A percentile compares a stretch with the other conserved stretches of the same genome.
phyloP scores from a whole-genome alignment of 768 basidiomycete species.

The Leccinum ochraceum region DNA sequence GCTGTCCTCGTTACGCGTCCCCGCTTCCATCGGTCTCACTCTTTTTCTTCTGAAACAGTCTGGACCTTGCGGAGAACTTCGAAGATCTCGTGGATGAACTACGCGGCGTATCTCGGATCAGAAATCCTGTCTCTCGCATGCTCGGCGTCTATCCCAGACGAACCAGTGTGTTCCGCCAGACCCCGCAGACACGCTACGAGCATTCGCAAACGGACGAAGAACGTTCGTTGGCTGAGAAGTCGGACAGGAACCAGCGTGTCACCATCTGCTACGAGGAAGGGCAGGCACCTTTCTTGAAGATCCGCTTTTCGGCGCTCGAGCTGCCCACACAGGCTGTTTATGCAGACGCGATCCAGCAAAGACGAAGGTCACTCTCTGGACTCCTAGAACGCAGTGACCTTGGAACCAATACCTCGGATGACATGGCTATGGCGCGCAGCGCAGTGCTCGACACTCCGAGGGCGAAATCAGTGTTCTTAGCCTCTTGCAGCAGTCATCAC shows the following conservation, averaged over 20 bases:
- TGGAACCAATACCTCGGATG: constrained; percentile 10
- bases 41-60: constrained; percentile 32
- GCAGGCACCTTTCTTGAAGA: constrained; percentile 47
- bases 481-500: neutral
- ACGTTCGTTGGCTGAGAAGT: constrained; percentile 10
- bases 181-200: constrained; percentile 44
- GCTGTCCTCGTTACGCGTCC: constrained; percentile 20
- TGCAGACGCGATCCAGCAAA: constrained; percentile 17
- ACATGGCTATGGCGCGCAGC: constrained; percentile 9
- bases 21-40: neutral
- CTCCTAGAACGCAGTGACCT: constrained; percentile 5
- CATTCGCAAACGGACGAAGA: constrained; percentile 6
- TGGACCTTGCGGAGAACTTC: constrained; percentile 58
- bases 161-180: constrained; percentile 51
- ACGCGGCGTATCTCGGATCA: constrained; percentile 18
- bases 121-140: constrained; percentile 38
- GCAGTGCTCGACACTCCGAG: constrained; percentile 9
- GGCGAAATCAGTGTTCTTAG: constrained; percentile 14
- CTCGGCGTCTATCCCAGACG: constrained; percentile 56
- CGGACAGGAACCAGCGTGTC: constrained; percentile 41
- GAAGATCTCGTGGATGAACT: constrained; percentile 44
- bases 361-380: constrained; percentile 16
- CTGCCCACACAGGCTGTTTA: constrained; percentile 35
- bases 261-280: constrained; percentile 48
- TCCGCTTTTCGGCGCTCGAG: constrained; percentile 55